Evolutionary conservation across 2,329 filamentous ascomycete genomes (phyloP).

Genomic region (Microdochium trichocladiopsis): DNA sequence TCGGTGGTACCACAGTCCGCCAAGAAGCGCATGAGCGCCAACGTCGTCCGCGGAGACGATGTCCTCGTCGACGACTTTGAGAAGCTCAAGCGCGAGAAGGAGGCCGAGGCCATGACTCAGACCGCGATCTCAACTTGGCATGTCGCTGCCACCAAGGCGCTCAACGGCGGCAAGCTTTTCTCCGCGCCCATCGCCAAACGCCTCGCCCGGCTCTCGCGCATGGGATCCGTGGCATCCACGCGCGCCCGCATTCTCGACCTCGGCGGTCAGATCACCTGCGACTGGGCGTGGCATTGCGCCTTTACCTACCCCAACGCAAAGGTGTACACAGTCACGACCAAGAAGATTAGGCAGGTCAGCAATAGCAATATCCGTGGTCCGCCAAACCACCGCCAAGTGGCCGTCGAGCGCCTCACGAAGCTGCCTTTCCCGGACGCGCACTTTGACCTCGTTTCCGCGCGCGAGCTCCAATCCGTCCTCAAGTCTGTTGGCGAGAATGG

Average conservation of each 20-base stretch:
- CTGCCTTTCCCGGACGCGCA: conserved; percentile 80
- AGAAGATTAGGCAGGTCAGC: conserved; percentile 60
- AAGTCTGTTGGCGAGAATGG: conserved; percentile 63
- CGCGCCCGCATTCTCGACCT: conserved; percentile 74
- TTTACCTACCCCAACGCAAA: conserved; percentile 78
- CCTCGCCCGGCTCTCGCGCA: conserved; percentile 46
- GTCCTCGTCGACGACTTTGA: conserved; percentile 54
- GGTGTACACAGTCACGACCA: conserved; percentile 81
- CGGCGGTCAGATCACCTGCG: conserved; percentile 75
- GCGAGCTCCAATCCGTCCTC: conserved; percentile 78
- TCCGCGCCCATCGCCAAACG: conserved; percentile 57
- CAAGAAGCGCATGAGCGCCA: conserved; percentile 65
- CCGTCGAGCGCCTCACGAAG: conserved; percentile 67
- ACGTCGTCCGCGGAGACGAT: conserved; percentile 67
- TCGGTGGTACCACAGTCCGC: conserved; percentile 60
- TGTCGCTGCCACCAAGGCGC: conserved; percentile 50
- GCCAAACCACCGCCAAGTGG: conserved; percentile 77
- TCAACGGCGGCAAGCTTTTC: conserved; percentile 59
- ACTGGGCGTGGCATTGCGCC: conserved; percentile 95
- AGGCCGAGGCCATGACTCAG: conserved; percentile 73
- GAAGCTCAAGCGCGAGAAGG: conserved; percentile 63
- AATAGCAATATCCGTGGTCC: conserved; percentile 76
- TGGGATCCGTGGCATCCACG: conserved; percentile 36
- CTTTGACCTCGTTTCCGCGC: conserved; percentile 88
- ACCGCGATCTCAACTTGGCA: conserved; percentile 56